A percentile compares a stretch with the other conserved stretches of the same genome.
phyloP scores from a whole-genome alignment of 495 filamentous ascomycete species.

The Halenospora varia region DNA sequence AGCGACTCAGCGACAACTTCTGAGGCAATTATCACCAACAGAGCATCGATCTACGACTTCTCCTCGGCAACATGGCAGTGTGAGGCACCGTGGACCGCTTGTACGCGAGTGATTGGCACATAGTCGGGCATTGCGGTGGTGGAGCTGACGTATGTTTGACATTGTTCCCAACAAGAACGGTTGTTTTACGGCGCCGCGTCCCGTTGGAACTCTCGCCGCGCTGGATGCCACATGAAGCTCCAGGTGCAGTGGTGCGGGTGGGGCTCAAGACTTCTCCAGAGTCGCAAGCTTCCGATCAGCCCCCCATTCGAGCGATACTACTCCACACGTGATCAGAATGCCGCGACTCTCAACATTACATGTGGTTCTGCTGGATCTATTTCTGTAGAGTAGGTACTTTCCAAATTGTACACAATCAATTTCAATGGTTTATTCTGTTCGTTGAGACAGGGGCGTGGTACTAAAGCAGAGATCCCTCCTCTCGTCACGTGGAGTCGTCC shows the following conservation, averaged over 20 bases:
- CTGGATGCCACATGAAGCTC: neutral
- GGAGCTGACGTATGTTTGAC: neutral
- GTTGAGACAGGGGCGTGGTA: neutral
- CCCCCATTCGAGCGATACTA: neutral
- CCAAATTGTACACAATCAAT: neutral
- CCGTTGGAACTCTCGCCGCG: neutral
- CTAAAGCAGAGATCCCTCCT: neutral
- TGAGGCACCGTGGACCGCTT: too few relatives aligned
- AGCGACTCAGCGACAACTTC: too few relatives aligned
- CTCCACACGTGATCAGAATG: constrained; percentile 6
- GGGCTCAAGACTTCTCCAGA: neutral
- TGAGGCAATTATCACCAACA: too few relatives aligned
- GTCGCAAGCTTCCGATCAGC: neutral
- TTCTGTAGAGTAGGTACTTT: constrained; percentile 17
- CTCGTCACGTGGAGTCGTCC: constrained; percentile 9
- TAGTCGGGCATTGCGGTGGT: neutral
- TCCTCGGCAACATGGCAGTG: too few relatives aligned
- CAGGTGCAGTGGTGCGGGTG: neutral
- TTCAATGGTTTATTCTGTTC: neutral
- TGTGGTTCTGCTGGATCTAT: constrained; percentile 20
- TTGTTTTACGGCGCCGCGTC: neutral
- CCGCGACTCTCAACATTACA: constrained; percentile 10
- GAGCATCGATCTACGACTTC: too few relatives aligned
- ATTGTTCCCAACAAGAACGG: neutral
- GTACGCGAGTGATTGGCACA: neutral